Base-by-base conservation (phyloP, 176 grass and related monocot species). In the Poa pratensis region DNA sequence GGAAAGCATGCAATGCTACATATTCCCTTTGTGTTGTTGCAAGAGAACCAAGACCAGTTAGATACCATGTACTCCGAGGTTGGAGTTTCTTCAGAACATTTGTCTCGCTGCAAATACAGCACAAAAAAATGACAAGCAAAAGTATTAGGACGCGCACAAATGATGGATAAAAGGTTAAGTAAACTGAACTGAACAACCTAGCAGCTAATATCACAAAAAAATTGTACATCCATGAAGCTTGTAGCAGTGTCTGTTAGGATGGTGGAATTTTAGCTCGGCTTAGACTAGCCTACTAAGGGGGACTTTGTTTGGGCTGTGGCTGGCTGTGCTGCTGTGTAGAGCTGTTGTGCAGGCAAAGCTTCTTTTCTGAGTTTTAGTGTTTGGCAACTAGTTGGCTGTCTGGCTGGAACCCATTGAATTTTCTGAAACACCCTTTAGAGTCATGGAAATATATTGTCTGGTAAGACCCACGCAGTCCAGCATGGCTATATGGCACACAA, bases 21-120 rank as follows among this genome's bases (percentile, higher is more conserved):
- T 99, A 96, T 89, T 99, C 97, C 63, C 97, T 91, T 77, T 99
- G 97, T 80, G 97, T 99, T 88, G 97, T 99, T 60, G 97, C 94
- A 82, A 99, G 97, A 82, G 97, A 90, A 84, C 97, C 97, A 26
- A 99, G 92, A 87, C 92, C 81, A 22, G 84, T 94, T 60, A 99
- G 69, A 90, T 84, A 94, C 97, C 97, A 99, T 4, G 80, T 82
- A 82, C 82, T 94, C 49, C 91, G 91, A 24, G 88, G 84, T 85
- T 91, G 88, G 67, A 99, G 97, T 86, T 94, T 99, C 88, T 82
- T 92, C 71, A 96, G 46, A 89, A 94, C 85, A 83, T 94, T 88
- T 78, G 86, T 83, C 79, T 92, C 90, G 58, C 84, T 83, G 79
- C 51, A 45, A 16, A n/a, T 72, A 24, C 17, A 72, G 16, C 28